Evolutionary conservation across 257 asterid genomes (phyloP), one percentile per base, ranked within the genome.

Genomic region (Capsicum rhomboideum): DNA sequence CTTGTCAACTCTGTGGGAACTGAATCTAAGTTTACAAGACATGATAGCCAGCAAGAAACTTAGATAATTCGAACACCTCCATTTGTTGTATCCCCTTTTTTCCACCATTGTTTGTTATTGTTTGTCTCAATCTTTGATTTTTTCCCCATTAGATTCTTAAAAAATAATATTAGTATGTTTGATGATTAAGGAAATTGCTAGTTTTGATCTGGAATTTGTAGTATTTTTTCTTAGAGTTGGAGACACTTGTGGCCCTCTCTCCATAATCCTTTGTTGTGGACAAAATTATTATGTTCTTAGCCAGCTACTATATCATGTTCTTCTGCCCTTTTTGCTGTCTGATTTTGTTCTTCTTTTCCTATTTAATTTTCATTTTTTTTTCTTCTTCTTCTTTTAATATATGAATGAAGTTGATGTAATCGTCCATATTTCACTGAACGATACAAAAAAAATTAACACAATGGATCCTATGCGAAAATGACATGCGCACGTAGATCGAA

Each of bases 181-280:
- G 75, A 79, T 50, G 0, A 37, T 11, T 12, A 66, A 67, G 34
- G 53, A 84, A 50, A 75, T 50, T 79, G 40, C 79, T 66, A 28
- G 53, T 56, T 83, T 83, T 74, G 63, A 66, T 42, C 75, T 46
- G 52, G 44, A 53, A 52, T 42, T 67, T 40, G 77, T 26, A 49
- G 44, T 6, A 16, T 4, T 68, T 40, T n/a, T 68, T 34, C 12
- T 54, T 55, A 40, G 2, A 29, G 20, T 79, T 44, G n/a, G 66
- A 80, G 87, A 80, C 84, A 84, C 2, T 55, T 2, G 17, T 75
- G 64, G 31, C 84, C 84, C 37, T 71, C 78, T 55, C 58, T 11
- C 55, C 84, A 79, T 56, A 21, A 80, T 53, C 7, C 53, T 50
- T 79, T 68, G 42, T 66, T 40, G n/a, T 37, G 20, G 58, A 53